Evolutionary conservation across 2,329 filamentous ascomycete genomes (phyloP), one percentile per base, ranked within the genome.

Genomic region (Alternaria sp.): DNA sequence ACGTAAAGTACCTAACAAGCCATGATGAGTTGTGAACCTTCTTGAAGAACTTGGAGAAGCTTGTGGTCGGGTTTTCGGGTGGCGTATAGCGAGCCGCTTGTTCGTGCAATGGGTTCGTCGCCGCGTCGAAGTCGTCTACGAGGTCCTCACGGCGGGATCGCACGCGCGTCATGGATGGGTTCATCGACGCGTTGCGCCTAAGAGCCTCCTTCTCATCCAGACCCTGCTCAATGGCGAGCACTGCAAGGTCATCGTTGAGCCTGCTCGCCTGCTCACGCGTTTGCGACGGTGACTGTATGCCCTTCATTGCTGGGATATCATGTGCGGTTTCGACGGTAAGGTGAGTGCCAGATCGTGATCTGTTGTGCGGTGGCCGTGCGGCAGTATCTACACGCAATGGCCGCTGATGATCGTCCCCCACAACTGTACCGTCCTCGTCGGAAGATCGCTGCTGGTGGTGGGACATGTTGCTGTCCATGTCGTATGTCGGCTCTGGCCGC

Each of bases 31-130:
- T 84, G 76, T 90, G 91, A 59, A 90, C 77, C 73, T 83, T 85
- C 73, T 90, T 91, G 74, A 92, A 85, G 62, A 90, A 84, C 64
- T 86, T 88, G 47, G 88, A 88, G 25, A 92, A 78, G 13, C 81
- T 86, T 11, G 86, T 91, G 11, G 84, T 83, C 3, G 89, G 88
- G 64, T 89, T 85, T 67, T 88, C 85, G 0, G 88, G 86, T 0
- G 89, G 89, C 69, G 86, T 87, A 77, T 91, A 92, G 49, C 88
- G 81, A 43, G 87, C 85, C 1, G 88, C 84, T 71, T 88, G 87
- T 74, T 91, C 89, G 71, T 92, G 89, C 32, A 91, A 81, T 0
- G 90, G 90, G 57, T 90, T 91, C 4, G 90, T 91, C 21, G 87
- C 87, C 49, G 85, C 83, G 67, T 90, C 89, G 68, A 91, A 90